A percentile compares a stretch with the other conserved stretches of the same genome.
Evolutionary conservation across 1,139 yeast species (phyloP).

Genomic region (Yamadazyma aaseri): DNA sequence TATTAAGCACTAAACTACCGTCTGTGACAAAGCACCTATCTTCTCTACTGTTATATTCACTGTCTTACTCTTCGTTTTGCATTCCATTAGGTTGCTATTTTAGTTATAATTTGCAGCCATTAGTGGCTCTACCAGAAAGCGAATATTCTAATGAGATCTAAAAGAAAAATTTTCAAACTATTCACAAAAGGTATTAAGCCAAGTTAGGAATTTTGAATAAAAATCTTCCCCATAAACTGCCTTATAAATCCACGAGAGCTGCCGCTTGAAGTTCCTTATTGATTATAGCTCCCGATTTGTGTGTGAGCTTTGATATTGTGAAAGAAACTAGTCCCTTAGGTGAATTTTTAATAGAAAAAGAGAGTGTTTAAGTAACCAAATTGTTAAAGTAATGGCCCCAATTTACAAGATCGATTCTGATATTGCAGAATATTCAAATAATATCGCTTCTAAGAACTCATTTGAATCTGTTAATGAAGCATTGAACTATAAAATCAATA

Average conservation of each 20-base stretch:
- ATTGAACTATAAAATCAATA: conserved; percentile 38
- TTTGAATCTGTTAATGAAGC: conserved; percentile 33
- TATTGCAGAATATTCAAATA: background rate
- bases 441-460: background rate
- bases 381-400: conserved; percentile 28
- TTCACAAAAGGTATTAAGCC: no score
- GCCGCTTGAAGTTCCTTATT: conserved; percentile 45
- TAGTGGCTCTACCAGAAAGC: no score
- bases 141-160: no score
- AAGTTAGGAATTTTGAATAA: no score
- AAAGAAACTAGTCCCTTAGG: conserved; percentile 12
- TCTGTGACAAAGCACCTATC: no score
- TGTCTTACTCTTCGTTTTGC: no score
- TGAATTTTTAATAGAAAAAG: conserved; percentile 5
- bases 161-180: no score
- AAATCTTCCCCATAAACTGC: no score
- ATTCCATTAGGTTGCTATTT: no score
- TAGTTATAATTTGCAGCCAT: no score
- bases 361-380: conserved; percentile 6
- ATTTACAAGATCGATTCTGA: conserved; percentile 20
- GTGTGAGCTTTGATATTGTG: conserved; percentile 25
- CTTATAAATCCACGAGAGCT: conserved; percentile 40
- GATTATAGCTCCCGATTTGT: conserved; percentile 25
- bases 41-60: no score
- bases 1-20: no score